phyloP scores from a whole-genome alignment of 169 alveolate species.

The Theileria annulata region DNA sequence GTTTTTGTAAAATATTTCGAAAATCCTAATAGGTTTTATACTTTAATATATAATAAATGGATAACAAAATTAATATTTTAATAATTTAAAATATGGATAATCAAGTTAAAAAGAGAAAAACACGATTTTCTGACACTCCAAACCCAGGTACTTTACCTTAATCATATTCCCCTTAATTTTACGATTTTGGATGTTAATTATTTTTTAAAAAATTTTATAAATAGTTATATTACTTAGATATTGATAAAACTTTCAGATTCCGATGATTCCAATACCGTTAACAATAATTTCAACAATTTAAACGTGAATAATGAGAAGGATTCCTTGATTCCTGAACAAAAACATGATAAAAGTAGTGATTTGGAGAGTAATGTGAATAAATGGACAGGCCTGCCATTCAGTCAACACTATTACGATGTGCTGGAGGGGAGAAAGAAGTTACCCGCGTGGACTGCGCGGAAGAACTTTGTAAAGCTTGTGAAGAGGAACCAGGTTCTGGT shows the following conservation, averaged over 20 bases:
- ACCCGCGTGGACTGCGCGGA: constrained; percentile 88
- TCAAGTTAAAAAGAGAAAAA: constrained; percentile 7
- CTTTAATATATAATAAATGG: not conserved
- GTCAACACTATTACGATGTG: constrained; percentile 76
- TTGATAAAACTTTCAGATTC: not conserved
- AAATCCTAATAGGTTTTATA: not conserved
- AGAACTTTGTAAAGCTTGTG: constrained; percentile 80
- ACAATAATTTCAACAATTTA: not conserved
- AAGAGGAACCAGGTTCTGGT: constrained; percentile 74
- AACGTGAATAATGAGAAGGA: constrained; percentile 4
- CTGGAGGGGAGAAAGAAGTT: constrained; percentile 79
- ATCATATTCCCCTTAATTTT: not conserved
- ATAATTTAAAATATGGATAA: constrained; percentile 3
- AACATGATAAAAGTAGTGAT: not conserved
- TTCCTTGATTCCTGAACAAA: not conserved
- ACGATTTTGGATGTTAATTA: no score
- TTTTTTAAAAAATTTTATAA: not conserved
- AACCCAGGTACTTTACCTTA: not conserved
- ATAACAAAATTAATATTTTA: not conserved
- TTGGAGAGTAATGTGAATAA: constrained; percentile 12
- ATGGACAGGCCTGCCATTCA: constrained; percentile 57
- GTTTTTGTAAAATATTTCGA: no score
- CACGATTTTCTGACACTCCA: constrained; percentile 7
- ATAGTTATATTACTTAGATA: not conserved
- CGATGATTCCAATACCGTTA: not conserved